Evolutionary conservation across 1,284 basidiomycete species (phyloP), one percentile per base, ranked within the genome.

Genomic region (Coriolopsis trogii): DNA sequence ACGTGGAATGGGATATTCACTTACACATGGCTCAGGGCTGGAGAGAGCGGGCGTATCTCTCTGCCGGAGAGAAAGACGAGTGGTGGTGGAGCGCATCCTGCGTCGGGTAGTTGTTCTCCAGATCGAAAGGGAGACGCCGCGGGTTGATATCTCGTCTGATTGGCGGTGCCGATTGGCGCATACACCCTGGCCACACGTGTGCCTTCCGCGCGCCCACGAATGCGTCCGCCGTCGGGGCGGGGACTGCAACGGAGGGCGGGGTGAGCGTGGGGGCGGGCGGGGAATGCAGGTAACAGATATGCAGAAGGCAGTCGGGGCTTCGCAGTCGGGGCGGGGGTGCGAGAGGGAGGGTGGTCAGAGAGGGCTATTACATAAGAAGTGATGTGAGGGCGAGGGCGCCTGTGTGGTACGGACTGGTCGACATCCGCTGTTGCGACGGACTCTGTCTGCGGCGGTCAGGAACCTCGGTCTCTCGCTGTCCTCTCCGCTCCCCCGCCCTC

Each of bases 401-500:
- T 59, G 42, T 18, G n/a, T 6, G 34, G 33, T 13, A 51, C 51
- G 20, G 42, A 46, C 53, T 53, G 47, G 57, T 55, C 53, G 51
- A 55, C 51, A 51, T 56, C 57, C 57, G 57, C 56, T 43, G 42
- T 58, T n/a, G 56, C 56, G 50, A 58, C 44, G 40, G 43, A 12
- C 37, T 18, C 21, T 36, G 21, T 15, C 23, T 37, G 18, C 24
- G 39, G 21, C 47, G 18, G 38, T 25, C 38, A 23, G 37, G 38
- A 18, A n/a, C 23, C 25, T 42, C 33, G 10, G n/a, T 41, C 16
- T 20, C 39, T 26, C 28, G 12, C 43, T 38, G 12, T 37, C 29
- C 31, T 39, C 33, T 36, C 46, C 33, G 37, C 49, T 49, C 40
- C 23, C n/a, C 10, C 36, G 26, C 23, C 29, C 26, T 29, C 31